Percentiles rank a stretch among this genome's conserved stretches.
Conservation (phyloP, 305 asterid genomes). For the Solanum hybrid region DNA sequence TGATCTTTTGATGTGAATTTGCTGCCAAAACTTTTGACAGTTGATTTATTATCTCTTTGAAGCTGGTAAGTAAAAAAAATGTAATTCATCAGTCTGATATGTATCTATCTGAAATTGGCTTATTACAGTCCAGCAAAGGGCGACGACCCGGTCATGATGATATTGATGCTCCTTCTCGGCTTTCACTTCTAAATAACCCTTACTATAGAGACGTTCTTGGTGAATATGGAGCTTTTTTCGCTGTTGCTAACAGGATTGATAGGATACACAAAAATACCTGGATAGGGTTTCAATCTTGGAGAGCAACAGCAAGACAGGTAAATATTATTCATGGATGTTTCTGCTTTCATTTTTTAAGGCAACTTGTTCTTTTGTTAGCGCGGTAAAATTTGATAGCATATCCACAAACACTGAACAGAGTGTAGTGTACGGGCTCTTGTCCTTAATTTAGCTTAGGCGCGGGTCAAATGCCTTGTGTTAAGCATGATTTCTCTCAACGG, state of each 20-base stretch:
- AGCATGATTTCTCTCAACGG: not conserved
- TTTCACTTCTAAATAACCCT: slow-evolving; percentile 53
- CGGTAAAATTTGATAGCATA: not conserved
- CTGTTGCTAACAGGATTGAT: slow-evolving; percentile 84
- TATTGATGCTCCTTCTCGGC: slow-evolving; percentile 83
- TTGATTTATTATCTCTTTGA: not conserved
- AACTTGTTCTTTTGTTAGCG: slow-evolving; percentile 4
- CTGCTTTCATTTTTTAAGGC: not conserved
- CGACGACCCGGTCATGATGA: slow-evolving; percentile 86
- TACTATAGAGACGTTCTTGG: slow-evolving; percentile 79
- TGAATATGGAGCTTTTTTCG: slow-evolving; percentile 86
- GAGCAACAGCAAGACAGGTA: slow-evolving; percentile 85
- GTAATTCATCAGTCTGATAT: slow-evolving; percentile 13
- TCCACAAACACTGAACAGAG: not conserved
- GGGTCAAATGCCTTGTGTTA: not conserved
- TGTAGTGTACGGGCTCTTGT: not conserved
- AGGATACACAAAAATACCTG: slow-evolving; percentile 92
- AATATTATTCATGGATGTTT: slow-evolving; percentile 5
- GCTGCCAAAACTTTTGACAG: not conserved
- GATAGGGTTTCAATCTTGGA: slow-evolving; percentile 99
- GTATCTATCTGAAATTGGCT: slow-evolving; percentile 11
- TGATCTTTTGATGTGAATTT: not conserved
- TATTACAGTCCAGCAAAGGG: slow-evolving; percentile 63
- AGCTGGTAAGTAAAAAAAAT: not conserved
- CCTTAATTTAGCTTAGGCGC: not conserved